Evolutionary conservation across 495 filamentous ascomycete species (phyloP), one percentile per base, ranked within the genome.

Genomic region (Darksidea phi): DNA sequence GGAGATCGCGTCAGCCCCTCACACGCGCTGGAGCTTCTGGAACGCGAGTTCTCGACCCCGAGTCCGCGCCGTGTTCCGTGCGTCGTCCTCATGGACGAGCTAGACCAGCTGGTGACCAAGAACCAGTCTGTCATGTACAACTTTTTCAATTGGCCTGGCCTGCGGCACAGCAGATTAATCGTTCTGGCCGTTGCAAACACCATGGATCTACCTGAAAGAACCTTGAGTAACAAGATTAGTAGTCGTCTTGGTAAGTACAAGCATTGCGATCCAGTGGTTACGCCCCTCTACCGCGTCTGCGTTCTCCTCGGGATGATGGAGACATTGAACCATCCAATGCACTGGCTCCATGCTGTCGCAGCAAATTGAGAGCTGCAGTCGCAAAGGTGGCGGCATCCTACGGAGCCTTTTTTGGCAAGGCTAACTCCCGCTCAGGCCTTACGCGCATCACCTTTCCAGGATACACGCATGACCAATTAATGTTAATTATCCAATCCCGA

Each of bases 71-170:
- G 92, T 48, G 89, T 96, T 11, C 95, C 95, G 0, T 97, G 95
- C 69, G 95, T 99, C 24, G 95, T 99, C 7, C 76, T 99, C 41
- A 99, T 99, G 95, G 95, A 99, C 70, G 95, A 99, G 76, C 82
- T 99, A 41, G 95, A 99, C 74, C 95, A 99, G 71, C 82, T 99
- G 4, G 95, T 97, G 1, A 99, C 95, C 20, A 92, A 90, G 60
- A 96, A 94, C 70, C 95, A 99, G 67, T 90, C 89, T 24, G 95
- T 99, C 70, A 99, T 99, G 95, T 99, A 99, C 77, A 99, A 99
- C 71, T 99, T 99, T 74, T 99, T 99, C 83, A 99, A 99, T 70
- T 99, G 95, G 95, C 95, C 95, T n/a, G 86, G 86, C 18, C 81
- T 96, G 18, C 84, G 88, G 34, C 90, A 99, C 71, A 94, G 89